Conservation (phyloP, 2,329 filamentous ascomycete genomes). For the Fusarium avenaceum region DNA sequence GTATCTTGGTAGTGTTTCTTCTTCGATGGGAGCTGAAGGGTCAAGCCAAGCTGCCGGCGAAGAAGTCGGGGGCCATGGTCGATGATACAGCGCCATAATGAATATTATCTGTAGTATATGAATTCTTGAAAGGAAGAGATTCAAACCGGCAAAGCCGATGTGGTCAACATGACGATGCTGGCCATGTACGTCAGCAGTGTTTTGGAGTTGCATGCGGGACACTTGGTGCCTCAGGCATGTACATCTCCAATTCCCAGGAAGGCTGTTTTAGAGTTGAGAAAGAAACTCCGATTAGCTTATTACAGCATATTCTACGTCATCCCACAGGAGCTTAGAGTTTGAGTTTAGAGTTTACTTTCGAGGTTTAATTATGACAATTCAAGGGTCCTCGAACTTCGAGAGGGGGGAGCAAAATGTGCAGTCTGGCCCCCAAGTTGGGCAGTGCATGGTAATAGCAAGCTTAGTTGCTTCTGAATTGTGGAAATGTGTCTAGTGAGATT, state of each 20-base stretch:
- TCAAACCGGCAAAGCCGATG: background rate
- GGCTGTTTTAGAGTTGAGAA: background rate
- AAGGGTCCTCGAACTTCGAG: background rate
- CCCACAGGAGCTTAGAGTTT: background rate
- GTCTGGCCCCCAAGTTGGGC: background rate
- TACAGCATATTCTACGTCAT: background rate
- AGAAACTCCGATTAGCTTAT: background rate
- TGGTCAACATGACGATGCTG: background rate
- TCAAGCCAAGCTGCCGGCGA: slow-evolving; percentile 34
- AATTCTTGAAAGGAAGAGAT: background rate
- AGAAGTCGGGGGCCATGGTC: slow-evolving; percentile 16
- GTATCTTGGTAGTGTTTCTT: slow-evolving; percentile 40
- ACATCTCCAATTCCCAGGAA: background rate
- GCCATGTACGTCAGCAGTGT: background rate
- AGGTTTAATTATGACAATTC: background rate
- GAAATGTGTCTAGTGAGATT: slow-evolving; percentile 1
- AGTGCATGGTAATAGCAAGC: background rate
- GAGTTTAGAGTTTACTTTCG: background rate
- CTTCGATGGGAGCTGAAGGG: slow-evolving; percentile 19
- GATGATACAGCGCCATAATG: background rate
- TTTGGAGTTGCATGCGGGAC: background rate
- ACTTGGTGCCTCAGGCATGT: background rate
- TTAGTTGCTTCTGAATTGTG: background rate
- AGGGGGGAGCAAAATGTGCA: background rate
- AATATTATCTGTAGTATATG: background rate